Conservation (phyloP, 1,284 basidiomycete genomes). For the Boletus mariae region DNA sequence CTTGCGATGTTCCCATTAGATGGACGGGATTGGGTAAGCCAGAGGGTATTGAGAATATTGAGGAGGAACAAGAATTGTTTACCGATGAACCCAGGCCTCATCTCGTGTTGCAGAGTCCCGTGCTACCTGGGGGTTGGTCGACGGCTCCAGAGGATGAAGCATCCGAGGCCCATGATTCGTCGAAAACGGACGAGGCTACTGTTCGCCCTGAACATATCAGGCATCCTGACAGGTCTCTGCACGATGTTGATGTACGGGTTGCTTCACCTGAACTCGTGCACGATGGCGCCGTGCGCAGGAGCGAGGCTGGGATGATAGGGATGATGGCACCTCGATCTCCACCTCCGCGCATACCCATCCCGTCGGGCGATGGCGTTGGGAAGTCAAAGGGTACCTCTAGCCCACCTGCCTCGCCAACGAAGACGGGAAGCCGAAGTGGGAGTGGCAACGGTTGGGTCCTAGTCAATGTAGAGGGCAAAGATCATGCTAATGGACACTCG, state of each 20-base stretch:
- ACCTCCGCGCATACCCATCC: constrained; percentile 27
- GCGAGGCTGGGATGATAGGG: constrained; percentile 52
- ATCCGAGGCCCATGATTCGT: constrained; percentile 21
- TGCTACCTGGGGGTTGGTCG: constrained; percentile 32
- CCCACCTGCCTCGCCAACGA: constrained; percentile 32
- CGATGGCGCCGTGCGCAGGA: constrained; percentile 42
- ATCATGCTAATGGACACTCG: constrained; percentile 29
- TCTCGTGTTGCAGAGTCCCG: constrained; percentile 14
- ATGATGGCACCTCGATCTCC: constrained; percentile 36
- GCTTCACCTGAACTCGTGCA: constrained; percentile 45
- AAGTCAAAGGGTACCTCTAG: constrained; percentile 25
- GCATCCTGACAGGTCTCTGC: constrained; percentile 38
- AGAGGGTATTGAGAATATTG: constrained; percentile 29
- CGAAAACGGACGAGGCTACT: constrained; percentile 29
- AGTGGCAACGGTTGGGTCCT: constrained; percentile 58
- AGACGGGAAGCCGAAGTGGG: constrained; percentile 35
- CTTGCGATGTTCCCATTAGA: constrained; percentile 47
- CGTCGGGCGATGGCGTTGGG: constrained; percentile 23
- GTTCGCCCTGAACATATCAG: constrained; percentile 31
- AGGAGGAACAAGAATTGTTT: constrained; percentile 31
- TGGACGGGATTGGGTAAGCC: constrained; percentile 46
- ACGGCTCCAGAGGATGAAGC: constrained; percentile 27
- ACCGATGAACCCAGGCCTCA: constrained; percentile 22
- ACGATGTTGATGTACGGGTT: constrained; percentile 46
- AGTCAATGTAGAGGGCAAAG: constrained; percentile 55